phyloP scores from a whole-genome alignment of 2,329 filamentous ascomycete genomes.

The Aspergillus sergii region DNA sequence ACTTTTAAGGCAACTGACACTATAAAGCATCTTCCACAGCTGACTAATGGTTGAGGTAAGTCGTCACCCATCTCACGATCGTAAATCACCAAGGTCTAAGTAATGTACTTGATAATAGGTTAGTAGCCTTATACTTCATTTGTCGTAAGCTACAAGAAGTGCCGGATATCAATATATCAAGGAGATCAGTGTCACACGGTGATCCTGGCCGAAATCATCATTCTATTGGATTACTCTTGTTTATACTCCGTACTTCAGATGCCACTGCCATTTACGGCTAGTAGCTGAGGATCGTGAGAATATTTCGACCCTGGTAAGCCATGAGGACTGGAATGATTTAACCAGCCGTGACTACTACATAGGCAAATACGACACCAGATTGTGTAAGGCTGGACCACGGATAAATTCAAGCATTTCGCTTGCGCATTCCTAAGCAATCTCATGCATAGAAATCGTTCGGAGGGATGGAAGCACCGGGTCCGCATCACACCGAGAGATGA shows the following conservation, averaged over 20 bases:
- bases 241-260: not conserved
- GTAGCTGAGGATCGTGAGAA: not conserved
- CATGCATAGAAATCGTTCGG: not conserved
- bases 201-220: no score
- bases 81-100: not conserved
- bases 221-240: not conserved
- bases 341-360: not conserved
- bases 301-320: not conserved
- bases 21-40: not conserved
- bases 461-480: not conserved
- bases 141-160: no score
- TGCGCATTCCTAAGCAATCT: not conserved
- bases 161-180: no score
- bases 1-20: not conserved
- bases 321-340: not conserved
- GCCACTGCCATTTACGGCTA: not conserved
- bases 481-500: not conserved
- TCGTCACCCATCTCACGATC: not conserved
- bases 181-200: no score
- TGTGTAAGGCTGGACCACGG: not conserved
- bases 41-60: not conserved
- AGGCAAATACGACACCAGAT: not conserved
- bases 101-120: not conserved
- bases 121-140: not conserved
- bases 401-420: not conserved